Evolutionary conservation across 2,329 filamentous ascomycete genomes (phyloP), one percentile per base, ranked within the genome.

Genomic region (Penicillium nordicum): DNA sequence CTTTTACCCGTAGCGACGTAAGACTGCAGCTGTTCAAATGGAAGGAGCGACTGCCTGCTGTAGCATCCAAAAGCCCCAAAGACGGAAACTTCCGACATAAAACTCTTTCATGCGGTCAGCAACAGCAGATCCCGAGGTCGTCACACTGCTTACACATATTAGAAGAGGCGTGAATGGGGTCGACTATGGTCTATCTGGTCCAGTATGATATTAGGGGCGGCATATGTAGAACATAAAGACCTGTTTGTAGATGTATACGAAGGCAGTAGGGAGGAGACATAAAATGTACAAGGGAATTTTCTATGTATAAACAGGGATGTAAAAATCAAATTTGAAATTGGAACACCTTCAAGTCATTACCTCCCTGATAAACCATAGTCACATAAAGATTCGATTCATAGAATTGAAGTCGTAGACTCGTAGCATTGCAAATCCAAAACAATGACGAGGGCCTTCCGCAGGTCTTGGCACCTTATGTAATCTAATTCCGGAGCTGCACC

Each of bases 381-480:
- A 47, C 11, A 47, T 52, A 16, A 37, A n/a, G 10, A 36, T 32
- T 49, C 32, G 23, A 44, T 12, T 38, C 34, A 18, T 40, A 44
- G 36, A 54, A 48, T 14, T n/a, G 41, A 36, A 46, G 21, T 21
- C 21, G 21, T 21, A 21, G 21, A 41, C 11, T 41, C 16, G 32
- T 21, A 50, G 47, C 41, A 50, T 53, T 29, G 23, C 50, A 56
- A 53, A 38, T 40, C 53, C 59, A 54, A 53, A 62, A 56, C 59
- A 60, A 66, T 66, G 62, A 66, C 63, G 63, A 60, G 46, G 50
- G 38, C 23, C 59, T 47, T 18, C 44, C 44, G 16, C 41, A 47
- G 30, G 30, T 21, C 44, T 65, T 64, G 63, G 64, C 63, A 37
- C 23, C 16, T 66, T 65, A 66, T 53, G 55, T 66, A 66, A 66